Evolutionary conservation across 345 rosid genomes (phyloP).

Genomic region (Lepidium sativum): DNA sequence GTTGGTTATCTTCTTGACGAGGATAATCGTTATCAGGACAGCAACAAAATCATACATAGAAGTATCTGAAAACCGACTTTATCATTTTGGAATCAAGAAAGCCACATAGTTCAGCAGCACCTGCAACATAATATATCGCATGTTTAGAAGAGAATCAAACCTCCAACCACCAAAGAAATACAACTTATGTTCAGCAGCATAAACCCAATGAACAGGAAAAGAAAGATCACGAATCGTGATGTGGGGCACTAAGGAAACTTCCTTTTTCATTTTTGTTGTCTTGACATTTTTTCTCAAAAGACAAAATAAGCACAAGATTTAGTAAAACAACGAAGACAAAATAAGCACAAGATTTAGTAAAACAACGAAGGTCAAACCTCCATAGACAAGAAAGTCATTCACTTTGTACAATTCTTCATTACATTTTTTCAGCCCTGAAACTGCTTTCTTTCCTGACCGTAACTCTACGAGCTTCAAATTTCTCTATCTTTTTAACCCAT

Average conservation of each 20-base stretch:
- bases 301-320: not conserved
- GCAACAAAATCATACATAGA: not conserved
- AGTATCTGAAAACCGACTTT: conserved; percentile 39
- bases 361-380: not conserved
- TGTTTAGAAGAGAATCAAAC: not conserved
- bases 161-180: not conserved
- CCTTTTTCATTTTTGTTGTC: too few relatives aligned
- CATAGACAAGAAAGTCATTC: not conserved
- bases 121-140: conserved; percentile 34
- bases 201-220: not conserved
- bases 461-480: not conserved
- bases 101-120: conserved; percentile 65
- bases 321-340: not conserved
- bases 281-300: not conserved
- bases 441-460: not conserved
- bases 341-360: not conserved
- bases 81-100: conserved; percentile 84
- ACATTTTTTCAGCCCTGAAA: not conserved
- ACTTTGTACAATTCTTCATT: not conserved
- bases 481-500: not conserved
- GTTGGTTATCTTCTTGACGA: not conserved
- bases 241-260: not conserved
- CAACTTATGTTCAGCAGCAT: not conserved
- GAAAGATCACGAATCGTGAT: not conserved
- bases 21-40: not conserved